Base-by-base conservation (phyloP, 345 rosid genomes). In the Ailanthus altissimus region DNA sequence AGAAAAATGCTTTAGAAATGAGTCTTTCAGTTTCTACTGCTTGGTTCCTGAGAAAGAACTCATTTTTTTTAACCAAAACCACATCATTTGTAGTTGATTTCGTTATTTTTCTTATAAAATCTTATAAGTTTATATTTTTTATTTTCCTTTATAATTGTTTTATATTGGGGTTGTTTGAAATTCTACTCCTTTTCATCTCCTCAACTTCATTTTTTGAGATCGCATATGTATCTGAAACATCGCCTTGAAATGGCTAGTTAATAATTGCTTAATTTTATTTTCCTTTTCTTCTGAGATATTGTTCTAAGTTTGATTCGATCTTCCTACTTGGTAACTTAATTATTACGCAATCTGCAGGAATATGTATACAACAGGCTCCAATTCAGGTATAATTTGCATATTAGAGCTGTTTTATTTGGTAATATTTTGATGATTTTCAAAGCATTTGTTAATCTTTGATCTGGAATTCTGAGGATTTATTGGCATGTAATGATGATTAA, bases 291-390 rank as follows among this genome's bases (percentile, higher is more conserved):
- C 21, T 15, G 13, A 13, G 75, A 57, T 58, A 15, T 14, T 72
- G 51, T 73, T 69, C 54, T 14, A 61, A 45, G 20, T 42, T 28
- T 4, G 28, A 38, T 14, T 12, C 28, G 42, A 72, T 71, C 16
- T 67, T 28, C 23, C 8, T 46, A 12, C 11, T 64, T 53, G 45
- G 43, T 12, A 32, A 7, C 47, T 25, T 40, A 40, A 62, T 70
- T 36, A 21, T 28, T 40, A 62, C 65, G 64, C 65, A 54, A 42
- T 81, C 80, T 84, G 38, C 93, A 96, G 98, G 99, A 96, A 82
- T 96, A 93, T 76, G 99, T 96, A 32, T 96, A 96, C 89, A 96
- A 93, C 79, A 90, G 97, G 78, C 97, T 96, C 9, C 87, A 92
- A 32, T 93, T 96, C 85, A 96, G 98, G 98, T 96, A 28, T 15